Base-by-base conservation (phyloP, 805 yeast species). In the Starmerella roubikii region DNA sequence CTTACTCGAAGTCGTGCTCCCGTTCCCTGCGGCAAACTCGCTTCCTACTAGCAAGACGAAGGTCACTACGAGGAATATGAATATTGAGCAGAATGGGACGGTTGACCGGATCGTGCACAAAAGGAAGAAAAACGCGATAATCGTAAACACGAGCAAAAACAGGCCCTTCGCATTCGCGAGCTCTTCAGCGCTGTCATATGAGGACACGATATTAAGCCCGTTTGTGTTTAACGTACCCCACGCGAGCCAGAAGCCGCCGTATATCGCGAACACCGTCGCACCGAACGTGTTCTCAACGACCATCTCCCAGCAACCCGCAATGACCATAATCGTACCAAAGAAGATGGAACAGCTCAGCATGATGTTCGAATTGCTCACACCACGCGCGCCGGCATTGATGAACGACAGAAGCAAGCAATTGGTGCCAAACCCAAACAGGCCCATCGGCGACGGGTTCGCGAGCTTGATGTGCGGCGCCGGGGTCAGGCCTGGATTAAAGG, bases 281-380 rank as follows among this genome's bases (percentile, higher is more conserved):
- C 78, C 81, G 58, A 74, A 76, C 26, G 79, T 69, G 59, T 73
- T 73, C 49, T 76, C 81, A 21, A 69, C 60, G 11, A 74, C 71
- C 56, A 74, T 66, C 55, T 74, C 80, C 69, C 76, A 75, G 70
- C 75, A 68, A 35, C 80, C 81, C n/a, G 80, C 79, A 27, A 73
- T 54, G 37, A 72, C 56, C 55, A 74, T 79, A 28, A 73, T 66
- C 5, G 67, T 55, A 28, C 81, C 82, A 53, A 73, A 72, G 54
- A 76, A 76, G 46, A 67, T 65, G 11, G 78, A 78, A 42, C 69
- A 57, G 10, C 80, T 79, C 38, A 72, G 69, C 27, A 74, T 76
- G 34, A 74, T 58, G 45, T 67, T 67, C 21, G 75, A 67, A 32
- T 65, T 61, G 10, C 58, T 49, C 27, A 74, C 74, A 22, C 80